phyloP scores from a whole-genome alignment of 1,284 basidiomycete species.

The Leccinum solheimii region DNA sequence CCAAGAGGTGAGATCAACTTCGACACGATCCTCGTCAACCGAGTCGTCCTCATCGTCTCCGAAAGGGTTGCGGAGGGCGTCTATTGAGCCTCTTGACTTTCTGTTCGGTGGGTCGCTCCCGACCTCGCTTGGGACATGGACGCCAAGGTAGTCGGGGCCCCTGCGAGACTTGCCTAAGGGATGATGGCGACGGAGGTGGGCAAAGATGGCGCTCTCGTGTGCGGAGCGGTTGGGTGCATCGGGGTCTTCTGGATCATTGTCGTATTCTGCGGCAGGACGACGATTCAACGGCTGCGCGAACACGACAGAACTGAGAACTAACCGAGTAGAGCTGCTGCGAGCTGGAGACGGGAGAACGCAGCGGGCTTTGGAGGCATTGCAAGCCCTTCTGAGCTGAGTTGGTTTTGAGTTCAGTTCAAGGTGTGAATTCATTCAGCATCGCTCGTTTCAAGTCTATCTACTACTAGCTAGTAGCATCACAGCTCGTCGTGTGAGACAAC shows the following conservation, averaged over 20 bases:
- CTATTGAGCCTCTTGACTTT: constrained; percentile 52
- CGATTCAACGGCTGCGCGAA: background rate
- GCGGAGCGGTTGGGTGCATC: constrained; percentile 60
- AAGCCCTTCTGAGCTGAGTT: background rate
- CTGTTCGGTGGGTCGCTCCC: constrained; percentile 52
- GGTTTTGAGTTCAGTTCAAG: background rate
- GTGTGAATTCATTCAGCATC: constrained; percentile 2
- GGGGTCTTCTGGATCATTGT: constrained; percentile 73
- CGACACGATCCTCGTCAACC: constrained; percentile 51
- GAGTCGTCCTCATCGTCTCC: constrained; percentile 54
- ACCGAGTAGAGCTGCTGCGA: constrained; percentile 80
- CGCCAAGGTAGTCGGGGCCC: constrained; percentile 66
- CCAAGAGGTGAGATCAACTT: constrained; percentile 82
- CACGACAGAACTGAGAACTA: constrained; percentile 23
- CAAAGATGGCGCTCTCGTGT: constrained; percentile 80
- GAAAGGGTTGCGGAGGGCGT: constrained; percentile 70
- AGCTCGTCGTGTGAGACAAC: constrained; percentile 49
- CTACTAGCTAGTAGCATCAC: constrained; percentile 22
- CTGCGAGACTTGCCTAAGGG: constrained; percentile 41
- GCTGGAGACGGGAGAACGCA: constrained; percentile 74
- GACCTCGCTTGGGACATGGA: constrained; percentile 61
- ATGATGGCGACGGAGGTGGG: constrained; percentile 57
- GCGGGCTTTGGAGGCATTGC: constrained; percentile 41
- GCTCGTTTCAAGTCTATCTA: no score
- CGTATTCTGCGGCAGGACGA: constrained; percentile 58